Base-by-base conservation (phyloP, 257 asterid species). In the Cruciata laevipes region DNA sequence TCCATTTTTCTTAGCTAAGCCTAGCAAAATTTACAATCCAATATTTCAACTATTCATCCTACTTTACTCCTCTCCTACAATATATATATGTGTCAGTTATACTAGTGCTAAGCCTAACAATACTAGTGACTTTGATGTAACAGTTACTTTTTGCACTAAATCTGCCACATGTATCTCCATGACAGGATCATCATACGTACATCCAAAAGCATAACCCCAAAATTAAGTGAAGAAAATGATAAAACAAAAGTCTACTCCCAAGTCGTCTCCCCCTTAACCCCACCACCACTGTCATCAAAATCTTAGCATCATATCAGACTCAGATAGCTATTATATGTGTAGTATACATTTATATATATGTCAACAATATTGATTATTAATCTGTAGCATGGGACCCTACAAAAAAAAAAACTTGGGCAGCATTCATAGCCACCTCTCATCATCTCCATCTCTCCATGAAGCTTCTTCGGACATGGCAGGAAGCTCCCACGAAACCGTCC, bases 381-480 rank as follows among this genome's bases (percentile, higher is more conserved):
- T 47, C 55, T 14, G 20, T 14, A 14, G 20, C 6, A n/a, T 14
- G 35, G 67, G 74, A 60, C 69, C 73, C 78, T 51, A 8, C 9
- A 9, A 57, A 70, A 38, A 57, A 70, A 38, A 10, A 42, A 38
- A 42, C 20, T 35, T 31, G 10, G 31, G 40, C 21, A 49, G 69
- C 68, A 77, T 74, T 52, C 82, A 77, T 80, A 77, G 88, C 84
- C 90, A 84, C 87, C 85, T 62, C 83, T 71, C 62, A 73, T 37
- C 77, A 83, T 62, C 49, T 40, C 57, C 57, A n/a, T n/a, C 81
- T 62, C 51, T 42, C 58, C 60, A 20, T 53, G 97, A 91, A 91
- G 80, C 87, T 91, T 91, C 97, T 74, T 65, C 70, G 77, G 40
- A 67, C 79, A 63, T 74, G 17, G 59, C 27, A 82, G 71, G 97